Conservation (phyloP, 2,329 filamentous ascomycete species). For the Huntiella bhutanensis region DNA sequence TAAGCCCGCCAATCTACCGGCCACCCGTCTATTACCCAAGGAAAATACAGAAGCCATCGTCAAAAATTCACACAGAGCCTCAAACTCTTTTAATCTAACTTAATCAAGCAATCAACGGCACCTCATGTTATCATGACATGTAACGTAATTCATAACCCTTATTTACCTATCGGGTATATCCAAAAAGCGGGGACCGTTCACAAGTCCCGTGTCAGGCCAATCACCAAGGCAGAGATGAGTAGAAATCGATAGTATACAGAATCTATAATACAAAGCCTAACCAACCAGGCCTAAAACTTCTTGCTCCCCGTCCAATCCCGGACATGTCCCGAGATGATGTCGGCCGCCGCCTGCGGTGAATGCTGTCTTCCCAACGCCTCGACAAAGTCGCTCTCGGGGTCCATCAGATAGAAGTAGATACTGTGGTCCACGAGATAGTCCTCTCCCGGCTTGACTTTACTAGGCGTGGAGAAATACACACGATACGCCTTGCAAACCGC, state of each 20-base stretch:
- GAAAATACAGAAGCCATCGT: too few species aligned
- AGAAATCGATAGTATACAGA: too few species aligned
- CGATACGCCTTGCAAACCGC: conserved; percentile 86
- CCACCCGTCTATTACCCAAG: too few species aligned
- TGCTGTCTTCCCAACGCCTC: conserved; percentile 92
- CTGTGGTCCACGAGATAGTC: conserved; percentile 97
- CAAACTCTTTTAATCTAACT: too few species aligned
- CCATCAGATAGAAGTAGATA: conserved; percentile 99
- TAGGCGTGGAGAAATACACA: conserved; percentile 91
- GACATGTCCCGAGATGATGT: conserved; percentile 72
- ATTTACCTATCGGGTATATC: too few species aligned
- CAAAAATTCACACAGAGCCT: too few species aligned
- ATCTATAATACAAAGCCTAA: too few species aligned
- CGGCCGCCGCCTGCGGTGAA: conserved; percentile 68
- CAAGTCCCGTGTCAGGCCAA: too few species aligned
- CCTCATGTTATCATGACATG: neutral
- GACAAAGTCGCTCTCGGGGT: conserved; percentile 93
- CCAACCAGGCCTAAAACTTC: conserved; percentile 10
- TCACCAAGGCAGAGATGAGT: too few species aligned
- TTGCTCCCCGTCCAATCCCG: conserved; percentile 32
- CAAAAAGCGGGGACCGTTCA: too few species aligned
- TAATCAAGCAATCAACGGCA: too few species aligned
- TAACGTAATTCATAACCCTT: neutral
- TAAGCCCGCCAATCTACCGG: too few species aligned
- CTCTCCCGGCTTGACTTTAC: conserved; percentile 74